Evolutionary conservation across 208 protist genomes (phyloP).

Genomic region (Borovskyia barvae): DNA sequence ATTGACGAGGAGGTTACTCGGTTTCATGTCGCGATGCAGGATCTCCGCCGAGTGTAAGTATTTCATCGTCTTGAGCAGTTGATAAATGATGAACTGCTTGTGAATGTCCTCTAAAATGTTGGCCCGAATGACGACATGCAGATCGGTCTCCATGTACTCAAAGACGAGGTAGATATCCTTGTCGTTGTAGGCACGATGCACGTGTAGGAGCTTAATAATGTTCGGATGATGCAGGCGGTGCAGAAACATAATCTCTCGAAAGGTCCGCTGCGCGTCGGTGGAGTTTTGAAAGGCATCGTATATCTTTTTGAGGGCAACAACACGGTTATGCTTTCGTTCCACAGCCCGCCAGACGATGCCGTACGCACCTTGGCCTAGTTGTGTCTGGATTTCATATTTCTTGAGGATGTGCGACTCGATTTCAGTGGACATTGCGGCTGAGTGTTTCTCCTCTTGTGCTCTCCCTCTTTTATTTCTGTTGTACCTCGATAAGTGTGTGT

Average conservation of each 20-base stretch:
- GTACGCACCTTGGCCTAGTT: slow-evolving; percentile 95
- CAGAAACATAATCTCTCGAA: slow-evolving; percentile 98
- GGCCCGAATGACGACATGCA: slow-evolving; percentile 95
- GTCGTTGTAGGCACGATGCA: slow-evolving; percentile 96
- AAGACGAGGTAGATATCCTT: slow-evolving; percentile 98
- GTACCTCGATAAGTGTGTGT: no score
- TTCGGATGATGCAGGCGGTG: slow-evolving; percentile 96
- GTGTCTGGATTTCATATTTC: slow-evolving; percentile 94
- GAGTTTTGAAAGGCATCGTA: slow-evolving; percentile 96
- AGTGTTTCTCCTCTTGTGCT: slow-evolving; percentile 9
- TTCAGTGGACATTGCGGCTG: slow-evolving; percentile 85
- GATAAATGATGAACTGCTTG: slow-evolving; percentile 98
- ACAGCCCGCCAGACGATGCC: slow-evolving; percentile 94
- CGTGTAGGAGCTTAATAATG: slow-evolving; percentile 96
- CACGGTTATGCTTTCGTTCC: slow-evolving; percentile 87
- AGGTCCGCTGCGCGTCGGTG: slow-evolving; percentile 93
- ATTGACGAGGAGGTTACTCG: slow-evolving; percentile 91
- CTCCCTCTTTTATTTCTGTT: slow-evolving; percentile 9
- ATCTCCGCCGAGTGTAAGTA: slow-evolving; percentile 94
- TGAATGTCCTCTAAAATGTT: slow-evolving; percentile 97
- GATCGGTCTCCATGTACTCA: slow-evolving; percentile 97
- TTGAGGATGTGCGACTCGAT: slow-evolving; percentile 93
- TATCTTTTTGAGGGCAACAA: slow-evolving; percentile 97
- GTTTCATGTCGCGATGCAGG: slow-evolving; percentile 95
- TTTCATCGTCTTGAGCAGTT: slow-evolving; percentile 96